These are phyloP conservation scores for Plantago major DNA, from an alignment of 257 asterid genomes.

Conservation along the genomic window DNA sequence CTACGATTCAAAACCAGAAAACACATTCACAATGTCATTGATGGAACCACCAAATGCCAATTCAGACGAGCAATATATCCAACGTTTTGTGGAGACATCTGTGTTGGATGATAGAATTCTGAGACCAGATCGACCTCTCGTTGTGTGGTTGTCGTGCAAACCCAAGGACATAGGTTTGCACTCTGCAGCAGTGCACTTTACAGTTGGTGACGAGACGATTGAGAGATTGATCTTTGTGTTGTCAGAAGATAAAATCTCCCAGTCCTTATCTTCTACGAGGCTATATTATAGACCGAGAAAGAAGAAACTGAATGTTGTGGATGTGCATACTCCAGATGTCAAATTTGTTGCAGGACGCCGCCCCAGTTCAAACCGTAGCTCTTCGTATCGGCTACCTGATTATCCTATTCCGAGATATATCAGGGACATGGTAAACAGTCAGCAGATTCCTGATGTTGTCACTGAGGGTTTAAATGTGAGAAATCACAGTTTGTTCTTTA, in stretches of 20 bases:
- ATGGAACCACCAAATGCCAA: conserved; percentile 70
- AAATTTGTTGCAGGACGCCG: conserved; percentile 54
- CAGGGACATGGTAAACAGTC: conserved; percentile 41
- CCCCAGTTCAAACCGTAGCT: conserved; percentile 40
- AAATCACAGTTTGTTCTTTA: conserved; percentile 55
- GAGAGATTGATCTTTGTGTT: conserved; percentile 70
- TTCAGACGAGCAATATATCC: conserved; percentile 47
- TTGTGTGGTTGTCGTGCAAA: conserved; percentile 81
- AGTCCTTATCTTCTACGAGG: conserved; percentile 54
- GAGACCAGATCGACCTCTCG: conserved; percentile 39
- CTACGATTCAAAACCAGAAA: conserved; percentile 80
- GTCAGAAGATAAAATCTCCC: conserved; percentile 83
- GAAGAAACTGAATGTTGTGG: conserved; percentile 43
- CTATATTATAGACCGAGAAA: conserved; percentile 54
- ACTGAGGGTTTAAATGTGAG: conserved; percentile 37
- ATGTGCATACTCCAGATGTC: conserved; percentile 32
- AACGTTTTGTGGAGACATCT: conserved; percentile 52
- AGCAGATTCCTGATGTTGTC: conserved; percentile 60
- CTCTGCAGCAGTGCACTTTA: conserved; percentile 68
- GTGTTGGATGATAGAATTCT: conserved; percentile 66
- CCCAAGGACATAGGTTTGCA: conserved; percentile 85
- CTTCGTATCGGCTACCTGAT: conserved; percentile 26
- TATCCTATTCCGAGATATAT: conserved; percentile 58
- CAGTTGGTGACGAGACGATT: conserved; percentile 64
- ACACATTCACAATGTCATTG: conserved; percentile 63